Percentiles rank a stretch among this genome's conserved stretches.
phyloP scores from a whole-genome alignment of 305 asterid genomes.

The Withania somnifera region DNA sequence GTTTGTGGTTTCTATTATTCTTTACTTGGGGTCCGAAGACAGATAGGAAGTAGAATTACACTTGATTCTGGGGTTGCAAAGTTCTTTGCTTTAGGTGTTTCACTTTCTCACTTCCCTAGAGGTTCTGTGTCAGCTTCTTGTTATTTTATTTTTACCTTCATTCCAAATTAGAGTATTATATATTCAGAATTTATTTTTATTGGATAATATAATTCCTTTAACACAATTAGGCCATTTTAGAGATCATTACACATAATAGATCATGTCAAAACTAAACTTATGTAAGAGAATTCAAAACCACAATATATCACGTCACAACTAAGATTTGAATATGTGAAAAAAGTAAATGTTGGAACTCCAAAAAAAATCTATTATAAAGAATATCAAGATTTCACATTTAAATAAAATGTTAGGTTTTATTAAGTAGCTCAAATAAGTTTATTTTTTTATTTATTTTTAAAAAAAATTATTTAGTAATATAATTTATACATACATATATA shows the following conservation, averaged over 20 bases:
- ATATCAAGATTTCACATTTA: too few species aligned
- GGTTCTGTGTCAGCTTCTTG: conserved; percentile 49
- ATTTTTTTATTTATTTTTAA: too few species aligned
- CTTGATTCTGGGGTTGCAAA: conserved; percentile 49
- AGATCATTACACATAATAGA: not conserved
- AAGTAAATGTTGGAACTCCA: not conserved
- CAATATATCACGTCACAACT: not conserved
- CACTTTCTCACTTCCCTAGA: conserved; percentile 85
- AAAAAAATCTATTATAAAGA: too few species aligned
- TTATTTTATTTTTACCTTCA: not conserved
- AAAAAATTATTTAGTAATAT: too few species aligned
- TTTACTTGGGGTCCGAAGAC: conserved; percentile 39
- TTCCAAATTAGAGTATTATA: conserved; percentile 2
- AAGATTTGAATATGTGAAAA: not conserved
- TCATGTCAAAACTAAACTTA: not conserved
- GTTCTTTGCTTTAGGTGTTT: conserved; percentile 47
- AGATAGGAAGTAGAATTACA: conserved; percentile 39
- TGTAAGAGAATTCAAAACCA: not conserved
- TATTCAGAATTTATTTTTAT: not conserved
- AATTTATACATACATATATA: too few species aligned
- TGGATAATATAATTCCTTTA: not conserved
- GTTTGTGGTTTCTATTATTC: conserved; percentile 25
- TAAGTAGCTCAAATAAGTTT: too few species aligned
- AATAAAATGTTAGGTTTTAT: too few species aligned
- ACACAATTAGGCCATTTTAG: not conserved